Evolutionary conservation across 441 rosid genomes (phyloP), one percentile per base, ranked within the genome.

Genomic region (Capsella rubella): DNA sequence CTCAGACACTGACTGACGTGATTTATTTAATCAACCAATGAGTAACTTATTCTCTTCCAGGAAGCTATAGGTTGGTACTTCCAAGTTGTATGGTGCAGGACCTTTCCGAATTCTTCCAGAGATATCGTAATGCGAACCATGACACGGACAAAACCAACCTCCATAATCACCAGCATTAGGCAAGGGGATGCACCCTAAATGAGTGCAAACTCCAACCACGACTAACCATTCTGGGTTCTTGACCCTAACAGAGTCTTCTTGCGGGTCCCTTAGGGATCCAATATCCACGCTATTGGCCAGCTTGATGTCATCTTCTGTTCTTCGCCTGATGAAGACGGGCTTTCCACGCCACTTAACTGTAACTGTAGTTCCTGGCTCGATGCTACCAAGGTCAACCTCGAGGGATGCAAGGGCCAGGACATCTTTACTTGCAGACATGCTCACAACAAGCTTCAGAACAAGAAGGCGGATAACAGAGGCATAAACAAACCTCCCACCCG

Each of bases 71-170:
- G 93, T 89, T 32, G 99, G 99, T 65, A 95, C 98, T 85, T 95
- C 99, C 75, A 95, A 81, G 68, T 95, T 95, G 82, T 71, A 92
- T 0, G 99, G 99, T 13, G 99, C 98, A 25, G 99, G 99, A 6
- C 97, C 98, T 81, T 93, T 95, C 63, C 99, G 85, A 47, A 95
- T 90, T 83, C 99, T 87, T 57, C 97, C 97, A 34, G 99, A 95
- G 67, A 95, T 89, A 73, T 95, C 99, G 50, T 95, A 95, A 65
- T 95, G 99, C 1, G 99, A 95, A 0, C 99, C 99, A 8, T 95
- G 99, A 81, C 99, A 95, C 1, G 97, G 99, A 72, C 98, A 95
- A 73, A 95, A 95, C 99, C 99, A 95, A 14, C 98, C 99, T 0
- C 98, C 98, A 64, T 81, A 95, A 32, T 95, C 99, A 72, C 99